Evolutionary conservation across 352 stramenopile species (phyloP).

Genomic region (Phytophthora rubi): DNA sequence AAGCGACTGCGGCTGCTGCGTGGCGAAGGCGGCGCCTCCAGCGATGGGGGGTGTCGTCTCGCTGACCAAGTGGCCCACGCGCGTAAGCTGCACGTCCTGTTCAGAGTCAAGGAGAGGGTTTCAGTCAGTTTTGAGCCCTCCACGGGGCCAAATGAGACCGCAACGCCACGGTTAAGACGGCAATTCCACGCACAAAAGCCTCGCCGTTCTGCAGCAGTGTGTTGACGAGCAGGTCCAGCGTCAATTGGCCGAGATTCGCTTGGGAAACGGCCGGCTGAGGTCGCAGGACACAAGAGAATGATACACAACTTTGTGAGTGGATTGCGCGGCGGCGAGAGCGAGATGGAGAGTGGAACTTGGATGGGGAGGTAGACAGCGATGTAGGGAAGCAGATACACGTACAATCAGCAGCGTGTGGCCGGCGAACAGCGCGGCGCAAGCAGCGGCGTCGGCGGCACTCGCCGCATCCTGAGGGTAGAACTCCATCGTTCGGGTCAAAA

Average conservation of each 20-base stretch:
- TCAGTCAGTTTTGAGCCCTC: conserved; percentile 12
- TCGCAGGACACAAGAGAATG: neutral
- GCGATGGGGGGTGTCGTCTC: conserved; percentile 67
- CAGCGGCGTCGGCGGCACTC: conserved; percentile 32
- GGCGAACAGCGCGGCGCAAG: conserved; percentile 48
- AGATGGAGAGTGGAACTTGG: conserved; percentile 5
- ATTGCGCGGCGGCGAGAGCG: neutral
- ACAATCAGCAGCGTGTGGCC: conserved; percentile 68
- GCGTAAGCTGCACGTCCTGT: conserved; percentile 48
- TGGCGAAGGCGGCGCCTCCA: conserved; percentile 58
- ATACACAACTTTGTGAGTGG: conserved; percentile 23
- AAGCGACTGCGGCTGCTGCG: conserved; percentile 49
- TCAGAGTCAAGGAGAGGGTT: conserved; percentile 5
- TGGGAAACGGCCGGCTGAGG: conserved; percentile 74
- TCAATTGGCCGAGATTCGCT: conserved; percentile 83
- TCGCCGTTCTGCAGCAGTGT: conserved; percentile 63
- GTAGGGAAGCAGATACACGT: conserved; percentile 5
- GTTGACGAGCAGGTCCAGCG: conserved; percentile 80
- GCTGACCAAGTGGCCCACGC: conserved; percentile 68
- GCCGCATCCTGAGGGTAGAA: conserved; percentile 47
- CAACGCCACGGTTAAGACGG: neutral
- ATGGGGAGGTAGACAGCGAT: neutral
- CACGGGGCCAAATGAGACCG: neutral
- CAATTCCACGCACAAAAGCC: conserved; percentile 44
- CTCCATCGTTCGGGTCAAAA: conserved; percentile 41